Evolutionary conservation across 108 stramenopile species (phyloP).

Genomic region (Poteriospumella lacustris): DNA sequence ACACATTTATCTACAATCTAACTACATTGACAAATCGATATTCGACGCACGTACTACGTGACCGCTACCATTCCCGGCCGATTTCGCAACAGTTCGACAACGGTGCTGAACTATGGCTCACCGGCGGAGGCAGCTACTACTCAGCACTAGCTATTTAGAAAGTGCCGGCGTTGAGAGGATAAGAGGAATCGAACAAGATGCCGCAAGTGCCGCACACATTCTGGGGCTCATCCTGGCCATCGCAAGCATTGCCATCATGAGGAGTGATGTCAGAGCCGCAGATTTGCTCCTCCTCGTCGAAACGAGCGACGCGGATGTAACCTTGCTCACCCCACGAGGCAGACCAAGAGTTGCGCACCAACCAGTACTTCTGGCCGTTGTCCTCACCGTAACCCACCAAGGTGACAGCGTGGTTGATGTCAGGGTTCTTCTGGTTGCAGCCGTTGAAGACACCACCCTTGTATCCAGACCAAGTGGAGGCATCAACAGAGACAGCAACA

Average conservation of each 20-base stretch:
- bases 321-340: constrained; percentile 54
- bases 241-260: constrained; percentile 67
- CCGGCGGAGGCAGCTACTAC: too few species aligned
- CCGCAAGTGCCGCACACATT: constrained; percentile 71
- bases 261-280: constrained; percentile 70
- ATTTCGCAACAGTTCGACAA: too few species aligned
- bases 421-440: constrained; percentile 23
- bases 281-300: neutral
- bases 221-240: constrained; percentile 59
- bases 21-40: too few species aligned
- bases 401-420: constrained; percentile 71
- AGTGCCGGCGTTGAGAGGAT: constrained; percentile 57
- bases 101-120: too few species aligned
- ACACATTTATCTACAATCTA: too few species aligned
- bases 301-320: constrained; percentile 40
- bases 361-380: constrained; percentile 60
- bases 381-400: constrained; percentile 71
- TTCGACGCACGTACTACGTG: too few species aligned
- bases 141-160: too few species aligned
- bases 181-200: constrained; percentile 59
- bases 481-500: constrained; percentile 65
- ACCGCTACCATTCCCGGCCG: too few species aligned
- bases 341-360: constrained; percentile 57
- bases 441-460: constrained; percentile 54
- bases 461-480: constrained; percentile 60